Evolutionary conservation across 2,329 filamentous ascomycete genomes (phyloP).

Genomic region (Graphilbum fragrans): DNA sequence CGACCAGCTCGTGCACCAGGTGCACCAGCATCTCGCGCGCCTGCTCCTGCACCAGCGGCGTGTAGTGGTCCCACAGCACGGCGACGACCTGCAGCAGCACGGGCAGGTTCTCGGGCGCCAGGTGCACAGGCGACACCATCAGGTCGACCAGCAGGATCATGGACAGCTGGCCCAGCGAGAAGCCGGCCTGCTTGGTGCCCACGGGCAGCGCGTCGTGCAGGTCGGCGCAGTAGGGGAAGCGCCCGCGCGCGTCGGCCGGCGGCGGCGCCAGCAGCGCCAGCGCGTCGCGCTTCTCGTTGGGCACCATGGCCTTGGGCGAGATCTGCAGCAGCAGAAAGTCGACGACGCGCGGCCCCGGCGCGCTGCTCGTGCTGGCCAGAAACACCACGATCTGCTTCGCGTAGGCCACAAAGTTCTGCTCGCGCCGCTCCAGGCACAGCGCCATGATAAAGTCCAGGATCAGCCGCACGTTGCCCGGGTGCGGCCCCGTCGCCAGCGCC

Average conservation of each 20-base stretch:
- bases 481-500: conserved; percentile 82
- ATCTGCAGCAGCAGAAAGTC: conserved; percentile 90
- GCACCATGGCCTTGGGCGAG: conserved; percentile 92
- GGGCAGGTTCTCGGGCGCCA: conserved; percentile 69
- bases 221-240: conserved; percentile 81
- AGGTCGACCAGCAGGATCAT: conserved; percentile 90
- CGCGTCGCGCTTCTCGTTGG: conserved; percentile 61
- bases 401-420: conserved; percentile 97
- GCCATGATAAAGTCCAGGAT: conserved; percentile 95
- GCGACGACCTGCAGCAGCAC: conserved; percentile 82
- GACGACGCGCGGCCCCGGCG: conserved; percentile 77
- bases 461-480: conserved; percentile 86
- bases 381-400: conserved; percentile 98
- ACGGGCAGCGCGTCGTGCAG: conserved; percentile 66
- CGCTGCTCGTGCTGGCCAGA: conserved; percentile 63
- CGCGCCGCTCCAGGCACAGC: conserved; percentile 81
- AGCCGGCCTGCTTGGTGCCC: conserved; percentile 82
- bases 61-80: conserved; percentile 96
- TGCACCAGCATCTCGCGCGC: conserved; percentile 96
- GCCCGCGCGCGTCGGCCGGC: conserved; percentile 18
- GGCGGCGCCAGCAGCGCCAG: conserved; percentile 24
- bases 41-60: conserved; percentile 86
- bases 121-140: conserved; percentile 81
- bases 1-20: conserved; percentile 89
- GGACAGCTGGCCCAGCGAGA: conserved; percentile 86